Conservation (phyloP, 495 filamentous ascomycete genomes). For the Oidiodendron maius region DNA sequence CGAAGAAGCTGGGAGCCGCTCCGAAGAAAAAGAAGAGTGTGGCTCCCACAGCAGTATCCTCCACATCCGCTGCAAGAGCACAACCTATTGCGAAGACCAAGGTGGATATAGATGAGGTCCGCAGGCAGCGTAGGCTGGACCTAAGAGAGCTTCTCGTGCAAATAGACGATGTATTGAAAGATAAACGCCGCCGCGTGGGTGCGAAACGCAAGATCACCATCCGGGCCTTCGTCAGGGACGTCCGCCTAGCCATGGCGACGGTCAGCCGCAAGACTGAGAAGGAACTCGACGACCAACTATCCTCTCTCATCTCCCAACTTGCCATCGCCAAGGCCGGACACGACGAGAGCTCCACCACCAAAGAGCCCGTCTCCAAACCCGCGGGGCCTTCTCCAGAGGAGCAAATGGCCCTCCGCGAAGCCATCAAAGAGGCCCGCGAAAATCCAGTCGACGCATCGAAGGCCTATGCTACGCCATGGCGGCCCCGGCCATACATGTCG, state of each 20-base stretch:
- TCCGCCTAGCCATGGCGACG: constrained; percentile 47
- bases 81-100: neutral
- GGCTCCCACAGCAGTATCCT: neutral
- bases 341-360: neutral
- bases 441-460: constrained; percentile 63
- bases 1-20: constrained; percentile 12
- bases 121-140: constrained; percentile 24
- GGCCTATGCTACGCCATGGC: constrained; percentile 89
- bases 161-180: constrained; percentile 43
- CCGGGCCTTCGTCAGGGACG: constrained; percentile 49
- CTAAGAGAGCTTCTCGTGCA: constrained; percentile 46
- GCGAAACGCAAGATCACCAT: constrained; percentile 58
- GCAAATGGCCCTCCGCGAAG: constrained; percentile 14
- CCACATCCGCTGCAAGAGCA: neutral
- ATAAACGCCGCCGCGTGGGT: constrained; percentile 36
- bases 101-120: neutral
- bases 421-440: neutral
- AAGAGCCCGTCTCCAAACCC: neutral
- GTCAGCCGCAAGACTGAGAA: constrained; percentile 33
- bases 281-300: constrained; percentile 32
- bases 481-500: constrained; percentile 78
- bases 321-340: neutral
- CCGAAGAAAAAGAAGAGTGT: constrained; percentile 8
- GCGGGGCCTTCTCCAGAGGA: constrained; percentile 13
- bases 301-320: constrained; percentile 15